phyloP scores from a whole-genome alignment of 2,329 filamentous ascomycete species.

The Monosporascus cannonballus region DNA sequence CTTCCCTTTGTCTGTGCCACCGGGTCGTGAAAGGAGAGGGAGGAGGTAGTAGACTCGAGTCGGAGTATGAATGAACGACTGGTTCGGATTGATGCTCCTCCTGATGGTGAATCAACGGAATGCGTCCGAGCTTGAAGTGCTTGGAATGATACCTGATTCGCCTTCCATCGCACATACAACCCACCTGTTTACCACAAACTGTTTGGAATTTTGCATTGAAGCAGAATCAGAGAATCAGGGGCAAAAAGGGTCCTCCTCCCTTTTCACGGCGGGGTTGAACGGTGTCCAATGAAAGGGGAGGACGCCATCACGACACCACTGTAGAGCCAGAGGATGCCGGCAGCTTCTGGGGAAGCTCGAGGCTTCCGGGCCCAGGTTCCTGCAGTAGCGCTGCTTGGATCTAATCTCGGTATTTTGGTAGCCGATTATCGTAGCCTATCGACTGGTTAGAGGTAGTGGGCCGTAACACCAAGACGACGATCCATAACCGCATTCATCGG shows the following conservation, averaged over 20 bases:
- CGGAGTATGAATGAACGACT: neutral
- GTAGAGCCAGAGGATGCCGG: too few species aligned
- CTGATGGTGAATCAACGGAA: neutral
- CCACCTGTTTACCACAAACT: neutral
- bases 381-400: neutral
- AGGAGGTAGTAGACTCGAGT: neutral
- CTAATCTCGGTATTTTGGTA: neutral
- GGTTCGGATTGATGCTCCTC: neutral
- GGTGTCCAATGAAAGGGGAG: too few species aligned
- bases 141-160: neutral
- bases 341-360: neutral
- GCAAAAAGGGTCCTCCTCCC: too few species aligned
- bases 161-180: neutral
- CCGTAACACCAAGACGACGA: neutral
- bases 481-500: neutral
- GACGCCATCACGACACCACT: too few species aligned
- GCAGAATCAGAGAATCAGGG: neutral
- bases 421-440: neutral
- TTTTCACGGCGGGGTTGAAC: too few species aligned
- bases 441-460: neutral
- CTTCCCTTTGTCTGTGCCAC: neutral
- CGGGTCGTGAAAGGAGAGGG: neutral
- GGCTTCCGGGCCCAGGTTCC: neutral
- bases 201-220: neutral
- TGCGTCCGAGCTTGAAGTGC: neutral